These are phyloP conservation scores for Baorangia bicolor DNA, from an alignment of 768 basidiomycete species.

Conservation along the genomic window DNA sequence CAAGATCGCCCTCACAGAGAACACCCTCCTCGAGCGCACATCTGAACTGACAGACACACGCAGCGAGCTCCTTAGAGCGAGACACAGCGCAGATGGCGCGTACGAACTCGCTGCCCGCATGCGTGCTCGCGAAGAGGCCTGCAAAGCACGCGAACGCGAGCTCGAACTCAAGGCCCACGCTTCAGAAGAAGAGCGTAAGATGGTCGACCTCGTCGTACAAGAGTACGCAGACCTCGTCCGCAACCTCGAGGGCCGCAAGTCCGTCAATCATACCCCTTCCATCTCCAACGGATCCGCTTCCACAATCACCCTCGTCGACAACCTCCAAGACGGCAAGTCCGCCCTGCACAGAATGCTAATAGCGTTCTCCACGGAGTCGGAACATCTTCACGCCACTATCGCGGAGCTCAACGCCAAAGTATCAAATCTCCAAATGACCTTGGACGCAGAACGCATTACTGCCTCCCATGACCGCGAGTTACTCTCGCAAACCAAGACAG, in stretches of 20 bases:
- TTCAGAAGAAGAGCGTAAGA: conserved; percentile 56
- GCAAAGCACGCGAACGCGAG: conserved; percentile 46
- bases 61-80: conserved; percentile 44
- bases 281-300: conserved; percentile 14
- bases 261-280: conserved; percentile 11
- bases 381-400: conserved; percentile 44
- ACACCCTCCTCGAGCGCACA: conserved; percentile 47
- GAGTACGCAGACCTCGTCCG: conserved; percentile 80
- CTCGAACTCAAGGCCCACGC: conserved; percentile 45
- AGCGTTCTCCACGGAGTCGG: conserved; percentile 50
- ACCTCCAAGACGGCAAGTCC: conserved; percentile 48
- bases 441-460: conserved; percentile 46
- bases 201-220: conserved; percentile 61
- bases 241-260: conserved; percentile 50
- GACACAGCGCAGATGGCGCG: conserved; percentile 46
- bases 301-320: conserved; percentile 29
- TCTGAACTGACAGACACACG: conserved; percentile 44
- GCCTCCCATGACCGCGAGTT: conserved; percentile 44
- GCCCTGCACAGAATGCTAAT: conserved; percentile 47
- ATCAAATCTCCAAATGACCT: conserved; percentile 39
- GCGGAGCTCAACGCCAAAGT: conserved; percentile 44
- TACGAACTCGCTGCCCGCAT: conserved; percentile 54
- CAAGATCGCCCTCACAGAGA: conserved; percentile 64
- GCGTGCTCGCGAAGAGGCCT: conserved; percentile 55
- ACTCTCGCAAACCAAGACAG: conserved; percentile 45